Conservation (phyloP, 1,284 basidiomycete genomes). For the Amylostereum areolatum region DNA sequence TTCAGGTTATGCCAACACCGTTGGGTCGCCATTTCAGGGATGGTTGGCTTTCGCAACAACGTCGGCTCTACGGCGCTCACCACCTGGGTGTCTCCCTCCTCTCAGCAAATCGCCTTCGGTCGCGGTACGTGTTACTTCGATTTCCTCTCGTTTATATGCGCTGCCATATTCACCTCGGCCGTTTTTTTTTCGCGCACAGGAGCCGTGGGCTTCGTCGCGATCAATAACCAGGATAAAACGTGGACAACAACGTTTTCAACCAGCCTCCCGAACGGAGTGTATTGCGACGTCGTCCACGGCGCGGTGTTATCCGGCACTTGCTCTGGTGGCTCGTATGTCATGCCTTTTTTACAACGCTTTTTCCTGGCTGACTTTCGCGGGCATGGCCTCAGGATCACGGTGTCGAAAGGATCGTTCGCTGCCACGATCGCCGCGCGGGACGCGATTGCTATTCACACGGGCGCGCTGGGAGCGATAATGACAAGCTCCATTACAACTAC, state of each 20-base stretch:
- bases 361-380: no score
- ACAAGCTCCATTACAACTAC: no score
- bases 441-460: constrained; percentile 56
- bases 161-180: neutral
- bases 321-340: no score
- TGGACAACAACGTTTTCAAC: constrained; percentile 26
- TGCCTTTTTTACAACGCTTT: no score
- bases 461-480: constrained; percentile 19
- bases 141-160: neutral
- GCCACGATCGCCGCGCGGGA: constrained; percentile 46
- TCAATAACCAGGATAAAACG: constrained; percentile 24
- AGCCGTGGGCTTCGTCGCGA: constrained; percentile 24
- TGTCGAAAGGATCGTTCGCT: constrained; percentile 41
- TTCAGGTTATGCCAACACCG: constrained; percentile 56
- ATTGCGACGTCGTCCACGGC: constrained; percentile 28
- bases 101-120: constrained; percentile 57
- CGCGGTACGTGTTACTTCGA: constrained; percentile 34
- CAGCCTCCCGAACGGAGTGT: constrained; percentile 22
- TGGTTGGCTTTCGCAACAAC: constrained; percentile 59
- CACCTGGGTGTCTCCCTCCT: constrained; percentile 51
- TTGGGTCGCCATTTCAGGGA: constrained; percentile 49
- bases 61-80: constrained; percentile 44
- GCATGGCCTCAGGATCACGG: neutral
- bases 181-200: neutral
- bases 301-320: neutral